Evolutionary conservation across 148 eudicot species (phyloP), one percentile per base, ranked within the genome.

Genomic region (Spergularia bocconei): DNA sequence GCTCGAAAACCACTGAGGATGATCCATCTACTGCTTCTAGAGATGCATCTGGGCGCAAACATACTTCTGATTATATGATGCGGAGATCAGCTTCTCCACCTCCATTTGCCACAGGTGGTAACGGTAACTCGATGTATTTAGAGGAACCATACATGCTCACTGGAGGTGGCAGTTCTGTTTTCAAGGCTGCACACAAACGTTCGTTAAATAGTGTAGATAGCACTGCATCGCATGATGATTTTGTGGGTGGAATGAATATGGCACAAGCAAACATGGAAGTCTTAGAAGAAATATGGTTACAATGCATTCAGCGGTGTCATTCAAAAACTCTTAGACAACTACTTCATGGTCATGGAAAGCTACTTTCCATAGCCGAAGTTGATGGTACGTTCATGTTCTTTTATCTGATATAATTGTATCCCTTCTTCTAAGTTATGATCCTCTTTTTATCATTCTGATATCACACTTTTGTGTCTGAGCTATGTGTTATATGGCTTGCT

Each of bases 281-380:
- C 54, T 91, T 95, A 79, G 87, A 85, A 81, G 82, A 88, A 75
- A 79, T 95, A 51, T 92, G 99, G 99, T 65, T 84, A 33, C 88
- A 76, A 71, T 95, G 99, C 77, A 89, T 95, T 67, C 90, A 86
- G 50, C 93, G 81, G 79, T 95, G 99, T 77, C 99, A 92, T 76
- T 92, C 97, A 11, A 92, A 88, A 77, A 95, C 96, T 53, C 82
- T 95, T 23, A 83, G 87, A 84, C 91, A 89, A 75, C 88, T 95
- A 63, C 94, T 95, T 59, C 88, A 87, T 65, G 81, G 82, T 62
- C 80, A 89, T 81, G 97, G 93, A 77, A 94, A 82, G 82, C 92
- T 94, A 76, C 83, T 90, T 14, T 89, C 97, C 7, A 78, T 94
- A 41, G 90, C 97, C 67, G 91, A 94, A 84, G 88, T 80, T 72